Percentiles rank a stretch among this genome's conserved stretches.
phyloP scores from a whole-genome alignment of 2,329 filamentous ascomycete genomes.

The Diplodia intermedia region DNA sequence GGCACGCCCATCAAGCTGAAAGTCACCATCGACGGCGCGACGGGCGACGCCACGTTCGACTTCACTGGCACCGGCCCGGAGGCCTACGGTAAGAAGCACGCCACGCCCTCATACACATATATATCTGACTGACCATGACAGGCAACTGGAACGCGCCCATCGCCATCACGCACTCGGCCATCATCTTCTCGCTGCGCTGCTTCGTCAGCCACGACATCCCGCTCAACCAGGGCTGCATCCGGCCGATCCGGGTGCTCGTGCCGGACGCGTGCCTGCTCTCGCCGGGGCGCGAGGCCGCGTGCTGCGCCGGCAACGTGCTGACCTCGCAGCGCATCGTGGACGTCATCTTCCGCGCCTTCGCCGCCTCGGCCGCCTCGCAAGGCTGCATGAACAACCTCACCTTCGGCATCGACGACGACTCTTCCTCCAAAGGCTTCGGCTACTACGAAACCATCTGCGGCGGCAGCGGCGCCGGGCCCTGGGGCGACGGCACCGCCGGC shows the following conservation, averaged over 20 bases:
- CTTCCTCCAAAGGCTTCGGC: constrained; percentile 41
- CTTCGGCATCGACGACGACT: constrained; percentile 45
- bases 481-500: constrained; percentile 42
- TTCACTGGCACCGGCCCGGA: constrained; percentile 51
- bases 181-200: constrained; percentile 41
- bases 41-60: constrained; percentile 48
- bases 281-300: constrained; percentile 40
- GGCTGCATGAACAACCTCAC: constrained; percentile 44
- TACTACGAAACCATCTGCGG: constrained; percentile 48
- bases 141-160: constrained; percentile 49
- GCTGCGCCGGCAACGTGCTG: constrained; percentile 42
- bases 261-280: constrained; percentile 43
- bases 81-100: constrained; percentile 38
- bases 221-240: constrained; percentile 45
- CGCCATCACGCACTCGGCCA: constrained; percentile 48
- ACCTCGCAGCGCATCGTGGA: constrained; percentile 45
- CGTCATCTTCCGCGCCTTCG: constrained; percentile 44
- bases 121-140: neutral
- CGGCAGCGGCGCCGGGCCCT: constrained; percentile 44
- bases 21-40: constrained; percentile 44
- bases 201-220: constrained; percentile 45
- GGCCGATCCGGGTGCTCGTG: constrained; percentile 39
- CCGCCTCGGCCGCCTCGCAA: constrained; percentile 42
- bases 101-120: too few relatives aligned
- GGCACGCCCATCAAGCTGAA: constrained; percentile 47